These are phyloP conservation scores for Combretum micranthum DNA, from an alignment of 345 rosid species.

Conservation along the genomic window DNA sequence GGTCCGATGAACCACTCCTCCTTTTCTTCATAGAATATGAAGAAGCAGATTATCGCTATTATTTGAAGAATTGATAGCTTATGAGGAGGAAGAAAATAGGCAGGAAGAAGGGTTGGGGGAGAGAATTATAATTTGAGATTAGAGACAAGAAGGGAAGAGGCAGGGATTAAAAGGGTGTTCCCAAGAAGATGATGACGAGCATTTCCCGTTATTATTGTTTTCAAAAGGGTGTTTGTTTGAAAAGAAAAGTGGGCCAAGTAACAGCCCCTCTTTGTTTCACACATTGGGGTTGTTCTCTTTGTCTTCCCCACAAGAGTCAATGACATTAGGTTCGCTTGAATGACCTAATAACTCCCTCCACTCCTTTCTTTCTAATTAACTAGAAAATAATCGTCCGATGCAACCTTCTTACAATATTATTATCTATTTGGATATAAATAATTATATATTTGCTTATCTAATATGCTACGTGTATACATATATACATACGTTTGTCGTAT, in stretches of 20 bases:
- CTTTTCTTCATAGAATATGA: neutral
- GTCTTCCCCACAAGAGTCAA: constrained; percentile 15
- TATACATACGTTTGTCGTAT: too few species aligned
- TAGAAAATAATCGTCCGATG: too few species aligned
- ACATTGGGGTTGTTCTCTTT: constrained; percentile 21
- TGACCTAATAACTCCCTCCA: neutral
- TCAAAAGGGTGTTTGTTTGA: constrained; percentile 12
- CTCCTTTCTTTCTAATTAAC: neutral
- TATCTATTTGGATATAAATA: too few species aligned
- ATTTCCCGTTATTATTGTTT: constrained; percentile 27
- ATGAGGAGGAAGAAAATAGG: neutral
- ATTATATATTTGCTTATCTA: too few species aligned
- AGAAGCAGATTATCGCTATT: neutral
- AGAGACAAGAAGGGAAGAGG: neutral
- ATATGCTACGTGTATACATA: too few species aligned
- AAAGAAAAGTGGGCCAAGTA: constrained; percentile 10
- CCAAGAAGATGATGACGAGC: constrained; percentile 35
- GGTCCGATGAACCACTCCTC: too few species aligned
- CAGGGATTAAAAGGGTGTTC: constrained; percentile 10
- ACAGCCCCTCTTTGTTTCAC: constrained; percentile 25
- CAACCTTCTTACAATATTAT: too few species aligned
- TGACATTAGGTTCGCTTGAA: neutral
- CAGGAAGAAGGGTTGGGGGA: neutral
- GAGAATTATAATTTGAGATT: neutral
- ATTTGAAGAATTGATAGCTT: neutral